A percentile compares a stretch with the other conserved stretches of the same genome.
Evolutionary conservation across 2,329 filamentous ascomycete species (phyloP).

Genomic region (Aspergillus versicolor): DNA sequence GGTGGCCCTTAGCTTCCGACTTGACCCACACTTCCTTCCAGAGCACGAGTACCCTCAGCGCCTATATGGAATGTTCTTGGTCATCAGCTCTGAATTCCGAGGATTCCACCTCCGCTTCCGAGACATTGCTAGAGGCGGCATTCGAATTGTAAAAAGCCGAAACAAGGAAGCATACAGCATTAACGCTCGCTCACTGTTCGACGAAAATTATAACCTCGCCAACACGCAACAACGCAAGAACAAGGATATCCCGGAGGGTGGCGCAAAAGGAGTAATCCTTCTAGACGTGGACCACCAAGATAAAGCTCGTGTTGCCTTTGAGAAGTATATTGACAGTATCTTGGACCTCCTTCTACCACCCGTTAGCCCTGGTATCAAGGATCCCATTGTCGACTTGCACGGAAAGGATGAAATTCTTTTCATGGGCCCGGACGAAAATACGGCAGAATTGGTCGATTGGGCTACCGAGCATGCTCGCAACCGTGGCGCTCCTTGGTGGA

Average conservation of each 20-base stretch:
- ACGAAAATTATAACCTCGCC: slow-evolving; percentile 97
- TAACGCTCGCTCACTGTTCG: slow-evolving; percentile 93
- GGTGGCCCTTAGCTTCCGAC: slow-evolving; percentile 92
- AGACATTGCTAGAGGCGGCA: slow-evolving; percentile 94
- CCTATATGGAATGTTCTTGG: slow-evolving; percentile 96
- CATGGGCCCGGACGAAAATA: slow-evolving; percentile 99
- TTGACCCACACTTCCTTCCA: slow-evolving; percentile 79
- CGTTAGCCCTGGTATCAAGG: slow-evolving; percentile 93
- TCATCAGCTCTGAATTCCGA: slow-evolving; percentile 94
- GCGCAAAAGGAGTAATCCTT: slow-evolving; percentile 95
- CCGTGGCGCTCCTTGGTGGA: slow-evolving; percentile 96
- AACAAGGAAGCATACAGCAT: slow-evolving; percentile 95
- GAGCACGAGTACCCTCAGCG: slow-evolving; percentile 89
- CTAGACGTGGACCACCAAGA: slow-evolving; percentile 93
- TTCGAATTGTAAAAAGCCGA: slow-evolving; percentile 96
- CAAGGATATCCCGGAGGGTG: slow-evolving; percentile 98
- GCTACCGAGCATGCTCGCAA: slow-evolving; percentile 90
- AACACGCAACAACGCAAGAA: slow-evolving; percentile 99
- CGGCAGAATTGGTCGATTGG: slow-evolving; percentile 95
- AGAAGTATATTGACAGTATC: slow-evolving; percentile 99
- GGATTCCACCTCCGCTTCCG: slow-evolving; percentile 98
- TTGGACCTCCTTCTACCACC: slow-evolving; percentile 90
- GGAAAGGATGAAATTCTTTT: slow-evolving; percentile 96
- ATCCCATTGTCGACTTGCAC: slow-evolving; percentile 93
- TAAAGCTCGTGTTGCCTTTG: slow-evolving; percentile 86